Evolutionary conservation across 2,329 filamentous ascomycete genomes (phyloP).

Genomic region (Trichoderma gracile): DNA sequence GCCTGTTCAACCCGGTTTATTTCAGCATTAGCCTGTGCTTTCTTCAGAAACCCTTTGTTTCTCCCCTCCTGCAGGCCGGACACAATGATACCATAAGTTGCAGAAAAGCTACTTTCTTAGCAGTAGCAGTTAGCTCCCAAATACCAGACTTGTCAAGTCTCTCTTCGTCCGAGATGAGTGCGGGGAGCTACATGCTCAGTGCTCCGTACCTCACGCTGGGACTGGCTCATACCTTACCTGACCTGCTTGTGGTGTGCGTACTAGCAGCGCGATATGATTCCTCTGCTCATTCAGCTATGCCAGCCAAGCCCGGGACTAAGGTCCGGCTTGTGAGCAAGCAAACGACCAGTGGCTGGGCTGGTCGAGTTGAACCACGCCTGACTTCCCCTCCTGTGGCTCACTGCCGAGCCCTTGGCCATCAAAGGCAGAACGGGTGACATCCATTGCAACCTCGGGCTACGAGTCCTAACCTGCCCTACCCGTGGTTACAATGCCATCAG

Average conservation of each 20-base stretch:
- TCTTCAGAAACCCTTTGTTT: not conserved
- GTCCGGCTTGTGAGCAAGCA: not conserved
- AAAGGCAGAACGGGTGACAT: not conserved
- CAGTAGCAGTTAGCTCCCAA: conserved; percentile 8
- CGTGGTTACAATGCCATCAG: no score
- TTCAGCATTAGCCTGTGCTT: not conserved
- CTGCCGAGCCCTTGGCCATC: not conserved
- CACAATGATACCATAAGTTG: not conserved
- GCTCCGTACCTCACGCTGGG: not conserved
- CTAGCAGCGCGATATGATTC: not conserved
- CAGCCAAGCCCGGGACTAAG: not conserved
- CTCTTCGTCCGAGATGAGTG: not conserved
- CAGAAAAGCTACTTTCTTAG: conserved; percentile 6
- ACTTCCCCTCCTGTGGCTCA: not conserved
- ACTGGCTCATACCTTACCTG: not conserved
- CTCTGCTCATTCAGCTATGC: not conserved
- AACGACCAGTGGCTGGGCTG: not conserved
- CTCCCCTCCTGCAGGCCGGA: not conserved
- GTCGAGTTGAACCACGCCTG: not conserved
- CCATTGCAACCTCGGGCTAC: not conserved
- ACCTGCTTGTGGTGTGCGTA: not conserved
- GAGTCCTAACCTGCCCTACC: no score
- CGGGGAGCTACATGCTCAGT: not conserved
- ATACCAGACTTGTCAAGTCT: not conserved
- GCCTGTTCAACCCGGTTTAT: not conserved